Percentiles rank a stretch among this genome's conserved stretches.
Conservation (phyloP, 2,329 filamentous ascomycete species). For the Pseudogymnoascus sp. region DNA sequence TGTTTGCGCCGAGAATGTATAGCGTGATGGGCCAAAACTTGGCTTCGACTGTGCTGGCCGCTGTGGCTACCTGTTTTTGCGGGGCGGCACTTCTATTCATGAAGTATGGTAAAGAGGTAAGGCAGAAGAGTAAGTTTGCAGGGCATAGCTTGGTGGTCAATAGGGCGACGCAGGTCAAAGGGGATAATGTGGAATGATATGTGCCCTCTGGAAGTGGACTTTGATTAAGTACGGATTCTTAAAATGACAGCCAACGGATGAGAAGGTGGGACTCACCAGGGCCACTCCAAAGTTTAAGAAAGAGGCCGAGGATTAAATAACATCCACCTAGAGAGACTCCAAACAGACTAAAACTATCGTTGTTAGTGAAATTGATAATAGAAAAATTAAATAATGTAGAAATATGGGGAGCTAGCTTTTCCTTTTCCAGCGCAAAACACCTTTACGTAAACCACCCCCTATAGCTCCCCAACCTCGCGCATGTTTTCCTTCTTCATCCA, state of each 20-base stretch:
- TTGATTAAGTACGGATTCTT: neutral
- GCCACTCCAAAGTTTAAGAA: neutral
- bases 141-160: constrained; percentile 19
- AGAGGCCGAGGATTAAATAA: neutral
- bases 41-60: constrained; percentile 33
- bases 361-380: neutral
- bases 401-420: neutral
- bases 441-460: too few relatives aligned
- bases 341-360: neutral
- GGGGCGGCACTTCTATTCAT: constrained; percentile 30
- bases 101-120: constrained; percentile 30
- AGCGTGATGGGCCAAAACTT: constrained; percentile 30
- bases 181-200: constrained; percentile 4
- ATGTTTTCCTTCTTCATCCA: constrained; percentile 22
- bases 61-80: constrained; percentile 34
- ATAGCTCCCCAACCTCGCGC: neutral
- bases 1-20: constrained; percentile 35
- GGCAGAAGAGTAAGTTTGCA: constrained; percentile 31
- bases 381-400: neutral
- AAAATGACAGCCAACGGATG: neutral
- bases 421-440: neutral
- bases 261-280: neutral
- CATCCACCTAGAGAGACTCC: neutral
- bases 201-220: neutral
- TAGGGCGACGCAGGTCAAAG: neutral